Evolutionary conservation across 176 grass and related monocot species (phyloP), one percentile per base, ranked within the genome.

Genomic region (Bothriochloa decipiens): DNA sequence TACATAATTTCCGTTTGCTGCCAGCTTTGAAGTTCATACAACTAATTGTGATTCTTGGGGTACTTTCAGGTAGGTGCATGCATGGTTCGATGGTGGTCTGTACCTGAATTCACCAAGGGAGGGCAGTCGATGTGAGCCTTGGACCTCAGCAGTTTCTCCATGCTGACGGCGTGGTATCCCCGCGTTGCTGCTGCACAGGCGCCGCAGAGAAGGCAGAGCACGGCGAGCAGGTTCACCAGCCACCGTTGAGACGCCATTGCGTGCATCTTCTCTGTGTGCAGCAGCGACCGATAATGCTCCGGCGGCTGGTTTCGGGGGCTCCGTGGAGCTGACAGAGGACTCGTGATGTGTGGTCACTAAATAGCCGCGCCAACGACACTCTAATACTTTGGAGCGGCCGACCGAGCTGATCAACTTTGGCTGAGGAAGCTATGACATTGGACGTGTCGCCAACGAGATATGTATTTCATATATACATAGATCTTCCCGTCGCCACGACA

Each of bases 61-160:
- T 52, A 52, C 16, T 7, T 53, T 17, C 17, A 53, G 50, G 53
- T 57, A 53, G 50, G 53, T 57, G 18, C 18, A 55, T 55, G 50
- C 17, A 22, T 57, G 50, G 50, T 53, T 53, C 50, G 18, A 58
- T 58, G 2, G 2, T 58, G 0, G 8, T n/a, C 55, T 8, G 55
- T 60, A 87, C 85, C 78, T 43, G 71, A 87, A 13, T 37, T 53
- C 3, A 25, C 23, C 20, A 11, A 8, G 12, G 82, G 87, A 60
- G 82, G 82, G 76, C 76, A 89, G 16, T 88, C 57, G 36, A 65
- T 29, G 9, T 55, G 75, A 35, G 25, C 61, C 75, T 68, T 80
- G 28, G 68, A 80, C 22, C 20, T 28, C 6, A 18, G 37, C 20
- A 84, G 47, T 5, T 17, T 7, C 4, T 80, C 61, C 36, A 84